A percentile compares a stretch with the other conserved stretches of the same genome.
phyloP scores from a whole-genome alignment of 148 eudicot species.

The Cornus controversa region DNA sequence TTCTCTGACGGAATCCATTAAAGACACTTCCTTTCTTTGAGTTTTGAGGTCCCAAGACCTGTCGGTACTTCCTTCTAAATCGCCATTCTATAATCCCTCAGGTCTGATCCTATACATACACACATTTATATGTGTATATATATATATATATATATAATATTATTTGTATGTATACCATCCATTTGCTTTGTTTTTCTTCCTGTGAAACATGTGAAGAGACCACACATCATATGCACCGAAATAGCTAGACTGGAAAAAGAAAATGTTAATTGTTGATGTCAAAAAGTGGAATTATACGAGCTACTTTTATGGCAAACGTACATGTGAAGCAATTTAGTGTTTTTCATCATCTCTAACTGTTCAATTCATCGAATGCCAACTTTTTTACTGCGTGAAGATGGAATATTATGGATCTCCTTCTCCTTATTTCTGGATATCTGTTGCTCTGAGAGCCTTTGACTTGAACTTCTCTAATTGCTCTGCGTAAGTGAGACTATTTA shows the following conservation, averaged over 20 bases:
- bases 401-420: slow-evolving; percentile 28
- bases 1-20: slow-evolving; percentile 30
- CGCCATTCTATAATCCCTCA: neutral
- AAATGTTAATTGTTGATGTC: slow-evolving; percentile 15
- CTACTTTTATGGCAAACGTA: slow-evolving; percentile 43
- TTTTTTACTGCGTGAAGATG: slow-evolving; percentile 16
- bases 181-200: slow-evolving; percentile 9
- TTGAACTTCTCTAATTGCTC: neutral
- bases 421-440: slow-evolving; percentile 1
- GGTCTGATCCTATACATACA: neutral
- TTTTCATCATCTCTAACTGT: slow-evolving; percentile 16
- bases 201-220: neutral
- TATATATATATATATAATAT: neutral
- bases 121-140: neutral
- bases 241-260: neutral
- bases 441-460: neutral
- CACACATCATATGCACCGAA: slow-evolving; percentile 3
- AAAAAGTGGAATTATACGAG: slow-evolving; percentile 21
- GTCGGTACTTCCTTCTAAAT: slow-evolving; percentile 39
- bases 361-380: slow-evolving; percentile 14
- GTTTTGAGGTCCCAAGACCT: neutral
- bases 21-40: slow-evolving; percentile 23
- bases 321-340: slow-evolving; percentile 48
- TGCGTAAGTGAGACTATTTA: neutral
- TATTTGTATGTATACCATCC: neutral